A percentile compares a stretch with the other conserved stretches of the same genome.
Evolutionary conservation across 2,329 filamentous ascomycete genomes (phyloP).

Genomic region (Colletotrichum falcatum): DNA sequence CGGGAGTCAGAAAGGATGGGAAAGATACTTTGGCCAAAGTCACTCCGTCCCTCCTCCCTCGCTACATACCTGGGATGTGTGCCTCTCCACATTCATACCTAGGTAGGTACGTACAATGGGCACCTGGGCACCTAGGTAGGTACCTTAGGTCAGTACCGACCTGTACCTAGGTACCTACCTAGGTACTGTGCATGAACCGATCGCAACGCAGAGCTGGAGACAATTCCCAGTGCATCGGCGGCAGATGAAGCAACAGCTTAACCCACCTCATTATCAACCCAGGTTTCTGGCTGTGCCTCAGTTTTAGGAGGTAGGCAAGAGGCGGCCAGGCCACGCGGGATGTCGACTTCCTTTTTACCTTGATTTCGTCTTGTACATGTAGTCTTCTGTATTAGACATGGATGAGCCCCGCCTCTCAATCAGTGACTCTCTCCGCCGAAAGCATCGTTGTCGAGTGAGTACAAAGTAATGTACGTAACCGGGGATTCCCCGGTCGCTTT

Average conservation of each 20-base stretch:
- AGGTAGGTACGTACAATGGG: background rate
- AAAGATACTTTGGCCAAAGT: background rate
- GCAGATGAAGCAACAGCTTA: background rate
- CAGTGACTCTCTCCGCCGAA: too few relatives aligned
- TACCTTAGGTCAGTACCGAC: too few relatives aligned
- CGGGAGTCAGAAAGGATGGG: background rate
- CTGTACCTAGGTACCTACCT: too few relatives aligned
- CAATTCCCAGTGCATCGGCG: background rate
- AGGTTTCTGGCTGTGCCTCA: background rate
- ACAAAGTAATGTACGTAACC: too few relatives aligned
- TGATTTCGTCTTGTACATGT: background rate
- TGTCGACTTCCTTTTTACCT: background rate
- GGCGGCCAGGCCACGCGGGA: background rate
- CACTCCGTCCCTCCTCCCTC: background rate
- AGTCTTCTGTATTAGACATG: background rate
- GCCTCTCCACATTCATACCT: background rate
- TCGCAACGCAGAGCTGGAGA: background rate
- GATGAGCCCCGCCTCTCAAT: background rate
- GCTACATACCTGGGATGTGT: background rate
- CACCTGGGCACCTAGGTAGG: too few relatives aligned
- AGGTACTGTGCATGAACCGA: background rate
- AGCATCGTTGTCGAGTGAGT: constrained; percentile 1
- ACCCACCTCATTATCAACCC: background rate
- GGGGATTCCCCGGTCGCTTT: background rate
- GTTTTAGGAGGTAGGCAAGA: background rate